Evolutionary conservation across 2,329 filamentous ascomycete genomes (phyloP), one percentile per base, ranked within the genome.

Genomic region (Colletotrichum scovillei): DNA sequence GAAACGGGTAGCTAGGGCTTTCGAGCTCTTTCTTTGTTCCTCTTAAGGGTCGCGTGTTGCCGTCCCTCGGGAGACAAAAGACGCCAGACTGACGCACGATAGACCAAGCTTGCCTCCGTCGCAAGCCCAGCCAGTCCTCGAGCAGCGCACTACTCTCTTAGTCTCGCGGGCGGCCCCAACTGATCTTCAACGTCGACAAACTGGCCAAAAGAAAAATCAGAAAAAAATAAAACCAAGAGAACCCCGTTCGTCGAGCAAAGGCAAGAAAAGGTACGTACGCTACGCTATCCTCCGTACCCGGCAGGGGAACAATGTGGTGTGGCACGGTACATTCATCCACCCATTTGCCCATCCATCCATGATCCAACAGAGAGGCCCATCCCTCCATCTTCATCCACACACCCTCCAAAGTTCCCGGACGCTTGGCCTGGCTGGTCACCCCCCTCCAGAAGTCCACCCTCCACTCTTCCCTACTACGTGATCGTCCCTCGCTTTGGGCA

Each of bases 401-500:
- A 49, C 42, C 65, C 65, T 63, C 63, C 57, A 72, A 46, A 72
- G 63, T 59, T 72, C 72, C 63, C 72, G 68, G 72, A 73, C 67
- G 49, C 68, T 72, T 74, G 63, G 57, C 62, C 49, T 72, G 49
- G 28, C 56, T 53, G 49, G 28, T 24, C 56, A 35, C 67, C 35
- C 58, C 38, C 38, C 38, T 42, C 14, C 38, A 42, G 38, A 42
- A 42, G 38, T 42, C 38, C 38, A 42, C 38, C 38, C 46, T 70
- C 38, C 49, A 58, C 69, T 58, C 69, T 72, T 71, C 64, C 64
- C 55, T 73, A 56, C 70, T 69, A 64, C 70, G 67, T 73, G 70
- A 70, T 73, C 70, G 67, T 73, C 70, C 57, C 72, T 74, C 72
- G 72, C 69, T 69, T 73, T 69, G 69, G 69, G 69, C 72, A 74